phyloP scores from a whole-genome alignment of 441 rosid species.

The Adansonia grandidieri region DNA sequence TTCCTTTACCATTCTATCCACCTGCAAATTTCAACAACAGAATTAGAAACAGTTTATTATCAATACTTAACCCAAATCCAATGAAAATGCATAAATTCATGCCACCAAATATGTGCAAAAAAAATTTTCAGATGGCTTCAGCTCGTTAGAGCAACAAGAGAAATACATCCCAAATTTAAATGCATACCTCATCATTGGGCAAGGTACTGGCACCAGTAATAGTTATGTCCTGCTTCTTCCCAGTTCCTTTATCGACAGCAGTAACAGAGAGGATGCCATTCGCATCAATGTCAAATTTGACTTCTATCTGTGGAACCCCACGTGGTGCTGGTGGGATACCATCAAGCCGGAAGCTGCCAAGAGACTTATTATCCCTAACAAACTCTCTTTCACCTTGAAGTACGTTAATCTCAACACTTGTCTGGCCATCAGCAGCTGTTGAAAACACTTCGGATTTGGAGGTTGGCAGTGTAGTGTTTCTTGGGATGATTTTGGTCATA shows the following conservation, averaged over 20 bases:
- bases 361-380: constrained; percentile 91
- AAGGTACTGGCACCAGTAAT: constrained; percentile 97
- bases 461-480: constrained; percentile 90
- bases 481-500: constrained; percentile 88
- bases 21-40: constrained; percentile 44
- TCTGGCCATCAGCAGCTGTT: constrained; percentile 96
- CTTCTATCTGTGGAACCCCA: constrained; percentile 95
- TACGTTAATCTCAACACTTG: constrained; percentile 94
- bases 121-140: background rate
- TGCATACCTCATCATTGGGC: constrained; percentile 78
- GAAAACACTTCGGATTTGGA: constrained; percentile 96
- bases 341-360: constrained; percentile 91
- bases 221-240: constrained; percentile 96
- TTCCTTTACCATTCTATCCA: constrained; percentile 79
- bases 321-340: constrained; percentile 97
- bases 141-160: background rate
- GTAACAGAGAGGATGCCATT: constrained; percentile 88
- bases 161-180: background rate
- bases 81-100: background rate
- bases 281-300: constrained; percentile 96
- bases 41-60: background rate
- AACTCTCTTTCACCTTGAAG: constrained; percentile 97
- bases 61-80: background rate
- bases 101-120: background rate
- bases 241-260: constrained; percentile 87